Conservation (phyloP, 352 stramenopile species). For the Ophiocytium majus region DNA sequence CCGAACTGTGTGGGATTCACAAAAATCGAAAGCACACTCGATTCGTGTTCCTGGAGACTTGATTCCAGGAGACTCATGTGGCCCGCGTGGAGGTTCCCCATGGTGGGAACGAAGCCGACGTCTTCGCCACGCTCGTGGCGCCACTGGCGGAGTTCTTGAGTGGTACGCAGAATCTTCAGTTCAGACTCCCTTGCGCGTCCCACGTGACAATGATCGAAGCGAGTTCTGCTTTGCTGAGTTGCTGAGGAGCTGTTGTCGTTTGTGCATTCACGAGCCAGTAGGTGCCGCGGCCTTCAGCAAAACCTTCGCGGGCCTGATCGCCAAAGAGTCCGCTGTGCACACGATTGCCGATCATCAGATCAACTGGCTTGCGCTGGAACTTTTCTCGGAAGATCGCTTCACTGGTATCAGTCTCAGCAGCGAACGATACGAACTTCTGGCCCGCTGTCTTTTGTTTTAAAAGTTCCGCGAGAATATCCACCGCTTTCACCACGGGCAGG, state of each 20-base stretch:
- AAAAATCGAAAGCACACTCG: not conserved
- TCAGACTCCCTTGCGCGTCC: no score
- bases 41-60: not conserved
- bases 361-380: not conserved
- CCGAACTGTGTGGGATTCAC: slow-evolving; percentile 8
- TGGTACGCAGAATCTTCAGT: no score
- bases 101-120: not conserved
- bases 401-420: not conserved
- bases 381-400: not conserved
- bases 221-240: not conserved
- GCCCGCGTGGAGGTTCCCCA: not conserved
- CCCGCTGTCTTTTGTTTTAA: not conserved
- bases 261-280: not conserved
- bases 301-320: not conserved
- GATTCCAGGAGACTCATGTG: not conserved
- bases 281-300: not conserved
- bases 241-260: not conserved
- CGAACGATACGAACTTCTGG: not conserved
- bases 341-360: not conserved
- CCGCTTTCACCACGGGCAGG: not conserved
- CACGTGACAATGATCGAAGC: no score
- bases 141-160: no score
- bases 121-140: no score
- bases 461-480: not conserved
- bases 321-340: not conserved